phyloP scores from a whole-genome alignment of 176 grass and related monocot species.

The Rhynchospora pubera region DNA sequence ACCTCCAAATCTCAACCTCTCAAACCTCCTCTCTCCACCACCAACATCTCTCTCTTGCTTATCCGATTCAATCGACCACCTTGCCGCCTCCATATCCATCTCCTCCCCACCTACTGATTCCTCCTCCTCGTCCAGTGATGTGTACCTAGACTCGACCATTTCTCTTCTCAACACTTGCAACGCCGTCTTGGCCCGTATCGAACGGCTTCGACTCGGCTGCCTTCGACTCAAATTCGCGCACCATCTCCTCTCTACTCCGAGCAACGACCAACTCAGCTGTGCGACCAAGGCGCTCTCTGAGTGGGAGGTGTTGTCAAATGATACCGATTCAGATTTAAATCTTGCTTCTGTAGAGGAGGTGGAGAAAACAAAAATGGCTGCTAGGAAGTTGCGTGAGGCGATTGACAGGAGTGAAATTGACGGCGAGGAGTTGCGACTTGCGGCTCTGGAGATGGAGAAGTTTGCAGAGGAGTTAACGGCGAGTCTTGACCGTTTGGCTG shows the following conservation, averaged over 20 bases:
- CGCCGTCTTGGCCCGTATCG: slow-evolving; percentile 22
- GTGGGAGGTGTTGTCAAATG: not conserved
- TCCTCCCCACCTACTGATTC: not conserved
- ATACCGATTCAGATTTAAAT: not conserved
- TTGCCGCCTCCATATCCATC: slow-evolving; percentile 11
- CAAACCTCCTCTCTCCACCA: not conserved
- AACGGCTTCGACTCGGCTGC: not conserved
- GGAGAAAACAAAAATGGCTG: slow-evolving; percentile 13
- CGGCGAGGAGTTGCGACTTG: not conserved
- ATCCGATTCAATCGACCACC: slow-evolving; percentile 13
- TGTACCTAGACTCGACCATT: slow-evolving; percentile 24
- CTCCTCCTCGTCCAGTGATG: not conserved
- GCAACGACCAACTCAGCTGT: not conserved
- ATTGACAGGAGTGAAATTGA: not conserved
- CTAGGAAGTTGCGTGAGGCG: slow-evolving; percentile 13
- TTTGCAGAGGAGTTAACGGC: slow-evolving; percentile 12
- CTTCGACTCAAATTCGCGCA: slow-evolving; percentile 21
- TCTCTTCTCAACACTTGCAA: slow-evolving; percentile 36
- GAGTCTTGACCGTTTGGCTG: slow-evolving; percentile 21
- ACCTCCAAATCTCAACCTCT: not conserved
- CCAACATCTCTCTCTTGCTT: not conserved
- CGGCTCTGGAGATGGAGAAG: slow-evolving; percentile 1
- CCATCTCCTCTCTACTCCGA: not conserved
- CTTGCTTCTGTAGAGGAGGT: not conserved
- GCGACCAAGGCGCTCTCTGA: slow-evolving; percentile 21